Conservation (phyloP, 495 filamentous ascomycete genomes). For the Xylaria flabelliformis region DNA sequence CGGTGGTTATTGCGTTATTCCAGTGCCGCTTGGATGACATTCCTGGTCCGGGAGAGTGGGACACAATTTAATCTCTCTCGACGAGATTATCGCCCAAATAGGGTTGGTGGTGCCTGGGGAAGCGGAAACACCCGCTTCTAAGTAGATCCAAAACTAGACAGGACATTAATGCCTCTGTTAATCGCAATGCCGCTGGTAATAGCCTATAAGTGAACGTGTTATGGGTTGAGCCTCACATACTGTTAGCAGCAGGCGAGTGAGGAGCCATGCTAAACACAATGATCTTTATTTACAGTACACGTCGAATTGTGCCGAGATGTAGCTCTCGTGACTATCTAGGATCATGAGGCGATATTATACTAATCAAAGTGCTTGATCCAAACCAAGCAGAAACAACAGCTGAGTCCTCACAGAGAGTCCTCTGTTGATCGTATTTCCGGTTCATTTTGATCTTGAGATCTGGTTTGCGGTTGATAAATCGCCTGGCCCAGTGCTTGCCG, state of each 20-base stretch:
- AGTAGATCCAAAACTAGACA: neutral
- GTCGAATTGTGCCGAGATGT: no score
- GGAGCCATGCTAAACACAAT: neutral
- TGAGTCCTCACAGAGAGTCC: no score
- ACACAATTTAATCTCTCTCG: neutral
- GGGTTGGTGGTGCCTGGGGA: neutral
- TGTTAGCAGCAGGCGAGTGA: neutral
- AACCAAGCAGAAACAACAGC: no score
- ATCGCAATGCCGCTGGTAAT: neutral
- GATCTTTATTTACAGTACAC: neutral
- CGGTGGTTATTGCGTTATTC: neutral
- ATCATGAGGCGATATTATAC: no score
- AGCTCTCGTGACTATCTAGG: no score
- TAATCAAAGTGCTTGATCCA: no score
- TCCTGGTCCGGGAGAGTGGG: neutral
- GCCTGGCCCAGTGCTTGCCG: no score
- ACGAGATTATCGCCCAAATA: neutral
- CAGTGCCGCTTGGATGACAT: neutral
- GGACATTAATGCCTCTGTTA: no score
- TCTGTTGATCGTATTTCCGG: no score
- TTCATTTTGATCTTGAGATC: no score
- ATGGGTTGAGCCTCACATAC: neutral
- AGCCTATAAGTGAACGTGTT: neutral
- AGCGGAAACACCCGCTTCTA: slow-evolving; percentile 7
- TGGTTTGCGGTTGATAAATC: no score